Evolutionary conservation across 495 filamentous ascomycete species (phyloP).

Genomic region (Annulohypoxylon bovei): DNA sequence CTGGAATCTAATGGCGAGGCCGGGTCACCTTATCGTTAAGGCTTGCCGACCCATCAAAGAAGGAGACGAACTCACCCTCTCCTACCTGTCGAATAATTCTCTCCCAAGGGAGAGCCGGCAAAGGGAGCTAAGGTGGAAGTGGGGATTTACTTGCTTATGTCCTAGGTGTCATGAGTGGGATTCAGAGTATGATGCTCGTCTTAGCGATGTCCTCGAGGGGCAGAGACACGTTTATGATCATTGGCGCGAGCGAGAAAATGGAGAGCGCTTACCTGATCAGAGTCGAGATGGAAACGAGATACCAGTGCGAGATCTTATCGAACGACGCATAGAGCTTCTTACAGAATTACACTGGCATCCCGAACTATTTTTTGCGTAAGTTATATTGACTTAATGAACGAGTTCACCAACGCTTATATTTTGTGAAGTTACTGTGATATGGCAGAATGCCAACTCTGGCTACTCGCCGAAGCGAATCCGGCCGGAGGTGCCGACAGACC

Average conservation of each 20-base stretch:
- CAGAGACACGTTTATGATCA: background rate
- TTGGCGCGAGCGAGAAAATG: too few relatives aligned
- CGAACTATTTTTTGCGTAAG: slow-evolving; percentile 35
- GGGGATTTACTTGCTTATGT: slow-evolving; percentile 7
- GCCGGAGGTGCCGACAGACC: too few relatives aligned
- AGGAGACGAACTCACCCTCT: slow-evolving; percentile 20
- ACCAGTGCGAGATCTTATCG: background rate
- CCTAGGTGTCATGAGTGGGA: background rate
- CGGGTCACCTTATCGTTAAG: background rate
- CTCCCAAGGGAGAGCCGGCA: background rate
- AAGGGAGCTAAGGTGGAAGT: background rate
- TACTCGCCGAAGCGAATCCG: too few relatives aligned
- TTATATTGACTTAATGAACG: background rate
- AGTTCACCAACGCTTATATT: background rate
- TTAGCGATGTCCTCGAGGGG: background rate
- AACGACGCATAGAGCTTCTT: background rate
- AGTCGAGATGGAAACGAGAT: background rate
- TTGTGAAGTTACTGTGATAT: background rate
- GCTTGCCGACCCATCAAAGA: slow-evolving; percentile 4
- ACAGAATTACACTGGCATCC: background rate
- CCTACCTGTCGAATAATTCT: background rate
- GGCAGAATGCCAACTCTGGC: too few relatives aligned
- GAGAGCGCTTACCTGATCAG: too few relatives aligned
- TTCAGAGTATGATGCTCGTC: background rate
- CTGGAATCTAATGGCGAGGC: background rate